Evolutionary conservation across 2,329 filamentous ascomycete genomes (phyloP).

Genomic region (Alternaria sp.): DNA sequence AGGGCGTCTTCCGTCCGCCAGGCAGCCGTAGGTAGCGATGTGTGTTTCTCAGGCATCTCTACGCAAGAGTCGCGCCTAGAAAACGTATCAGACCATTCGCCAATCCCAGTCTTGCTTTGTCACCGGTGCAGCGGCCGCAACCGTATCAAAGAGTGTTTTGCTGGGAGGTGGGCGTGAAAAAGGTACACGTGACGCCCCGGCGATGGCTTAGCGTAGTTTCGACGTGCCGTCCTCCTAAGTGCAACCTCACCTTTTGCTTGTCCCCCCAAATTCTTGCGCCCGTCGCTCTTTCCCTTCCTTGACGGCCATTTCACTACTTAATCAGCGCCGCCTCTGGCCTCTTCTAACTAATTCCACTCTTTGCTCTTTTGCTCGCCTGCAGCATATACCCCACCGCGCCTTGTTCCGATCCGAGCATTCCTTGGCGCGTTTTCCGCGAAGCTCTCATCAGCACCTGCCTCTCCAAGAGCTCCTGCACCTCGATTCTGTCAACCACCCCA

Average conservation of each 20-base stretch:
- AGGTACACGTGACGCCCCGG: conserved; percentile 30
- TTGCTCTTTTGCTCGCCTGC: conserved; percentile 22
- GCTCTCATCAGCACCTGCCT: conserved; percentile 33
- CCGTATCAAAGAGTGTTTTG: conserved; percentile 12
- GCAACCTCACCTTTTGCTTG: conserved; percentile 28
- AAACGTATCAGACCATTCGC: conserved; percentile 20
- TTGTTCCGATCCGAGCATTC: conserved; percentile 20
- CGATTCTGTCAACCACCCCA: conserved; percentile 30
- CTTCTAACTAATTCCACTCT: conserved; percentile 30
- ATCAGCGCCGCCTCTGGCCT: conserved; percentile 39
- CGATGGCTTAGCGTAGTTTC: conserved; percentile 22
- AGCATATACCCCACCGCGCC: conserved; percentile 33
- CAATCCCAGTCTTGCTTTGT: conserved; percentile 25
- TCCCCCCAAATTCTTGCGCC: conserved; percentile 27
- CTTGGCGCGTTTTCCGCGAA: conserved; percentile 49
- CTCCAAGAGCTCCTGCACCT: conserved; percentile 29
- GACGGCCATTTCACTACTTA: conserved; percentile 45
- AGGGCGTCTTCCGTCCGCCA: conserved; percentile 29
- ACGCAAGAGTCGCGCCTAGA: conserved; percentile 13
- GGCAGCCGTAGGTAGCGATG: conserved; percentile 47
- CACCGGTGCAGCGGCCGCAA: conserved; percentile 9
- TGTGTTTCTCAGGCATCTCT: conserved; percentile 33
- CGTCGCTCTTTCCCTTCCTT: conserved; percentile 39
- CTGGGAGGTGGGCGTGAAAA: conserved; percentile 6
- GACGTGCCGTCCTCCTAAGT: conserved; percentile 26